Conservation (phyloP, 768 basidiomycete genomes). For the Pleurotus tuber-regium region DNA sequence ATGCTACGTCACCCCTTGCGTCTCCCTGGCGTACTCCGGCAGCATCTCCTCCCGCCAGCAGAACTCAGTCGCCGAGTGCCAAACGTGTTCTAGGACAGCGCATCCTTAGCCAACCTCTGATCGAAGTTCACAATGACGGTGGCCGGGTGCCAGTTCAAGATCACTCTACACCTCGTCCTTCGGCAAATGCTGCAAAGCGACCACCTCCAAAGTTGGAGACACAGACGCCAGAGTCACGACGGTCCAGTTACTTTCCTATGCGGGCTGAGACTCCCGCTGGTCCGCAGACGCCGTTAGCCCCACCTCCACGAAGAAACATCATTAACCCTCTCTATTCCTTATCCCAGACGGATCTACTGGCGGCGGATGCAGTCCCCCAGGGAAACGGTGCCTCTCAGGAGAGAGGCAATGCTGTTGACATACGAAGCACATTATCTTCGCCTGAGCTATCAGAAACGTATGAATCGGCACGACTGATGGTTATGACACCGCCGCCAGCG, state of each 20-base stretch:
- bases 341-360: constrained; percentile 53
- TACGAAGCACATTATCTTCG: constrained; percentile 54
- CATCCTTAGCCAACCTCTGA: constrained; percentile 36
- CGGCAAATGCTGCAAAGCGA: constrained; percentile 19
- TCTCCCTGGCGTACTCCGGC: constrained; percentile 23
- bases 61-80: constrained; percentile 21
- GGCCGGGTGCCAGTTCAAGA: constrained; percentile 16
- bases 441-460: constrained; percentile 48
- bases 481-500: constrained; percentile 47
- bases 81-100: constrained; percentile 41
- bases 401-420: constrained; percentile 14
- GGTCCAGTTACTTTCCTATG: constrained; percentile 44
- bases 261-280: constrained; percentile 67
- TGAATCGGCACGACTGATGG: constrained; percentile 25
- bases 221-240: constrained; percentile 26
- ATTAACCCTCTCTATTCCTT: constrained; percentile 49
- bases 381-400: constrained; percentile 12
- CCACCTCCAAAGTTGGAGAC: constrained; percentile 13
- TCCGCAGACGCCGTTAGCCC: constrained; percentile 59
- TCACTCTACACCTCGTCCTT: constrained; percentile 17
- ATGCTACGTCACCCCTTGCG: constrained; percentile 37
- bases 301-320: constrained; percentile 57
- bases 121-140: constrained; percentile 15
- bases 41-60: constrained; percentile 11
- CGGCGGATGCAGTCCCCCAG: not conserved